Evolutionary conservation across 208 protist genomes (phyloP).

Genomic region (Leptomonas seymouri): DNA sequence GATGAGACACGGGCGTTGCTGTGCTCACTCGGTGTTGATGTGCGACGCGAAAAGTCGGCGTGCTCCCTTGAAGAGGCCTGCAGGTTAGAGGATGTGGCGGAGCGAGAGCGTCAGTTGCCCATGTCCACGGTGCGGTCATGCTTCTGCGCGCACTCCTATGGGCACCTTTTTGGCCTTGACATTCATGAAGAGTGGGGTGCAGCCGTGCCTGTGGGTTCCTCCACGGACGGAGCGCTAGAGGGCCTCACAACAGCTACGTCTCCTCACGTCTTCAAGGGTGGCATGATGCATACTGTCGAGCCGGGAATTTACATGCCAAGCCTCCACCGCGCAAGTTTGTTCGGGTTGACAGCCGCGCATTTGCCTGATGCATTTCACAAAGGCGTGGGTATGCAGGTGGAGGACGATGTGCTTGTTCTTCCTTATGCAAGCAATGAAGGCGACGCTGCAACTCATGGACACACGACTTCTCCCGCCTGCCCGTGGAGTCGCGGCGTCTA

Average conservation of each 20-base stretch:
- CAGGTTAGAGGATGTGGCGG: not conserved
- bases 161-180: slow-evolving; percentile 65
- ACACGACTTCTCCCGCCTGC: not conserved
- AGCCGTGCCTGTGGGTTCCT: not conserved
- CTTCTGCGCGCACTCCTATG: slow-evolving; percentile 63
- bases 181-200: slow-evolving; percentile 46
- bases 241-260: not conserved
- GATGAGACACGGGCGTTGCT: slow-evolving; percentile 33
- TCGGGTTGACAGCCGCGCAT: slow-evolving; percentile 15
- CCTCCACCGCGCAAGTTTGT: slow-evolving; percentile 13
- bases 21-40: slow-evolving; percentile 30
- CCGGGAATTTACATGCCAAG: slow-evolving; percentile 62
- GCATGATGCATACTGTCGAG: slow-evolving; percentile 76
- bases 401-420: slow-evolving; percentile 65
- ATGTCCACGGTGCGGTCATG: slow-evolving; percentile 36
- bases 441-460: not conserved
- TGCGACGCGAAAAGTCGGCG: not conserved
- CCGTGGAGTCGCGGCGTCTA: slow-evolving; percentile 23
- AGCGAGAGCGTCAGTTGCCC: slow-evolving; percentile 14
- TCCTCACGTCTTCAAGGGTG: slow-evolving; percentile 28
- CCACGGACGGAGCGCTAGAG: not conserved
- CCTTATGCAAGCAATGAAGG: slow-evolving; percentile 16
- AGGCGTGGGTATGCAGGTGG: slow-evolving; percentile 54
- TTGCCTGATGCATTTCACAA: slow-evolving; percentile 25
- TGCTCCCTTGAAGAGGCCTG: not conserved